Evolutionary conservation across 345 rosid species (phyloP).

Genomic region (Eucalyptus lansdowneana): DNA sequence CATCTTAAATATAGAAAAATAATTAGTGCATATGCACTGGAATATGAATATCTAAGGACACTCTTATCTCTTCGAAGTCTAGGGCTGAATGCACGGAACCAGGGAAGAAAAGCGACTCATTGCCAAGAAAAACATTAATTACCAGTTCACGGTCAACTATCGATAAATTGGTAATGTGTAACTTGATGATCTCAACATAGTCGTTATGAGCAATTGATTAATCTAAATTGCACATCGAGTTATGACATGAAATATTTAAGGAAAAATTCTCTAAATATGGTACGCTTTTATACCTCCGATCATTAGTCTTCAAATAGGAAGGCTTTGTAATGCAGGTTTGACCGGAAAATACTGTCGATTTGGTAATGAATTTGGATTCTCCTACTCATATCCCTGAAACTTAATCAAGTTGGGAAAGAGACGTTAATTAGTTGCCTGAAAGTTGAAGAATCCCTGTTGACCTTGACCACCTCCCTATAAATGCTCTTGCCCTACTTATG

Average conservation of each 20-base stretch:
- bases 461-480: not conserved
- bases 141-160: not conserved
- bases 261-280: not conserved
- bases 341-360: not conserved
- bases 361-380: not conserved
- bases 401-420: not conserved
- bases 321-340: not conserved
- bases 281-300: not conserved
- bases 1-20: not conserved
- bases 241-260: not conserved
- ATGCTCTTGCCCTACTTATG: not conserved
- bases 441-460: not conserved
- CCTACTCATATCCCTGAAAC: not conserved
- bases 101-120: not conserved
- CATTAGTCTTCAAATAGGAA: not conserved
- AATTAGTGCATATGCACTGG: not conserved
- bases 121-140: not conserved
- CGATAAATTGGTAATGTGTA: not conserved
- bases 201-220: not conserved
- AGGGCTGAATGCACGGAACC: not conserved
- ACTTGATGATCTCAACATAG: not conserved
- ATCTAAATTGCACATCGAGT: not conserved
- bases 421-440: not conserved
- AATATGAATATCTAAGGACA: not conserved
- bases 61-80: not conserved